phyloP scores from a whole-genome alignment of 2,329 filamentous ascomycete species.

The Alternaria novae-zelandiae region DNA sequence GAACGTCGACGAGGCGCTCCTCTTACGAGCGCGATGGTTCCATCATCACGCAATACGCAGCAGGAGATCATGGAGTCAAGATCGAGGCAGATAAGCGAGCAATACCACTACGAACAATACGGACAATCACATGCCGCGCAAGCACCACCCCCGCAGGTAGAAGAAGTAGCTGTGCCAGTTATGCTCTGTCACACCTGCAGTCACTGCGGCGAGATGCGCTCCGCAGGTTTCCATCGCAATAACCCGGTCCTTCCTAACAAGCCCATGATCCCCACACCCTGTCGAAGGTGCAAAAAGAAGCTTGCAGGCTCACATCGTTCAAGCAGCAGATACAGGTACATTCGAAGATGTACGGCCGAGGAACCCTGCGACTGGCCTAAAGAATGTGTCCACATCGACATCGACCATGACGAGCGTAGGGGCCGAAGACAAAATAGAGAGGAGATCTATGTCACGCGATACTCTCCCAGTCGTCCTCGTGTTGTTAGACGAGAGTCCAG shows the following conservation, averaged over 20 bases:
- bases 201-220: conserved; percentile 43
- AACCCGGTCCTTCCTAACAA: conserved; percentile 46
- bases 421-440: conserved; percentile 33
- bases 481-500: conserved; percentile 24
- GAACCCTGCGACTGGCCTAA: conserved; percentile 38
- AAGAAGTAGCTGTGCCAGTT: conserved; percentile 28
- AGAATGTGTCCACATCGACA: conserved; percentile 22
- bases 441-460: conserved; percentile 20
- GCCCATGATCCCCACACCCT: conserved; percentile 29
- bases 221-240: conserved; percentile 42
- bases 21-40: conserved; percentile 18
- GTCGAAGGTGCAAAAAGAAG: conserved; percentile 42
- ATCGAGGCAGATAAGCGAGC: conserved; percentile 19
- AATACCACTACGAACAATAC: conserved; percentile 26
- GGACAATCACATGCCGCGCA: conserved; percentile 10
- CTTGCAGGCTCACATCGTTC: conserved; percentile 15
- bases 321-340: conserved; percentile 25
- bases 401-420: conserved; percentile 25
- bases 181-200: conserved; percentile 45
- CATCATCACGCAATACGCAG: conserved; percentile 12
- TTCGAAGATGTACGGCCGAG: conserved; percentile 28
- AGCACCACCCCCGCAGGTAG: conserved; percentile 16
- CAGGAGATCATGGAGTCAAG: conserved; percentile 18
- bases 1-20: conserved; percentile 3
- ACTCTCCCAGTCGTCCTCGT: conserved; percentile 25